Evolutionary conservation across 768 basidiomycete species (phyloP).

Genomic region (Tephrocybe sp.): DNA sequence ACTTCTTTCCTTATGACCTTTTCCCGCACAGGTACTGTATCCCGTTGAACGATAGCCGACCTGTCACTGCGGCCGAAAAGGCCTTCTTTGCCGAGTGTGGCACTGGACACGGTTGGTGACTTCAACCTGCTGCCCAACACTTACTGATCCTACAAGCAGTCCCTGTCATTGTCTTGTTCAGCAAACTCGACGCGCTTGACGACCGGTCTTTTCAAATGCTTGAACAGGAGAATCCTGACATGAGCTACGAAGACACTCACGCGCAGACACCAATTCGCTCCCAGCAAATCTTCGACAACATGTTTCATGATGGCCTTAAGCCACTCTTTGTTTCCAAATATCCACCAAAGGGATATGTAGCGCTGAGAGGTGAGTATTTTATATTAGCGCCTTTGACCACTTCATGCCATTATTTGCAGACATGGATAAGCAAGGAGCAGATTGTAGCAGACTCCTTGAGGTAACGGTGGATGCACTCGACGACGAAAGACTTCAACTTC

Average conservation of each 20-base stretch:
- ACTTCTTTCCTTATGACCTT: background rate
- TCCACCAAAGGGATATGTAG: constrained; percentile 5
- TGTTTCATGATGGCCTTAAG: constrained; percentile 1
- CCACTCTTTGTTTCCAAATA: constrained; percentile 5
- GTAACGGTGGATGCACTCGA: constrained; percentile 10
- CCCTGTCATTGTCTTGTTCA: constrained; percentile 14
- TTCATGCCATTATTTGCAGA: background rate
- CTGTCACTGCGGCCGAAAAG: constrained; percentile 10
- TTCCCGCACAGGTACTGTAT: constrained; percentile 12
- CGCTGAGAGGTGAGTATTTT: constrained; percentile 6
- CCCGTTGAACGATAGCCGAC: constrained; percentile 10
- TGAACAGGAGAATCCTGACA: constrained; percentile 5
- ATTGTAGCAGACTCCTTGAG: constrained; percentile 6
- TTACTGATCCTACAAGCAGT: background rate
- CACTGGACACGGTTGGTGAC: constrained; percentile 11
- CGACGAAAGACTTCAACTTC: constrained; percentile 11
- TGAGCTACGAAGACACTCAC: constrained; percentile 1
- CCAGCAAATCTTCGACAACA: constrained; percentile 5
- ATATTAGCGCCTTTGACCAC: background rate
- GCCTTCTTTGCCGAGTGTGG: constrained; percentile 12
- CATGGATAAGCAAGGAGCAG: constrained; percentile 2
- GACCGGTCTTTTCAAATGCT: constrained; percentile 3
- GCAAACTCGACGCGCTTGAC: constrained; percentile 14
- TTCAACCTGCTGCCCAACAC: background rate
- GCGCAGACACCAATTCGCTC: constrained; percentile 1